phyloP scores from a whole-genome alignment of 2,329 filamentous ascomycete species.

The Aspergillus texensis region DNA sequence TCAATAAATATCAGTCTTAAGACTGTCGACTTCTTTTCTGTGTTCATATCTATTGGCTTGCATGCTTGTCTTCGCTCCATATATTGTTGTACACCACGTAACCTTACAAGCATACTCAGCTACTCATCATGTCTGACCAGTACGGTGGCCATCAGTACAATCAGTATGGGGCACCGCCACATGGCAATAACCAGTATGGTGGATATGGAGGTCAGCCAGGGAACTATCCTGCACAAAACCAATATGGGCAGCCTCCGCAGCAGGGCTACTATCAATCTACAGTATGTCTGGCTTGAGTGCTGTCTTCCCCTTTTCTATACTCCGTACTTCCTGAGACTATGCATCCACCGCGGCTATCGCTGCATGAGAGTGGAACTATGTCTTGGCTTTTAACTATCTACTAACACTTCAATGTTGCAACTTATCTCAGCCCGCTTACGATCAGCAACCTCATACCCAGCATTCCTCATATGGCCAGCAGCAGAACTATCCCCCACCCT shows the following conservation, averaged over 20 bases:
- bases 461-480: constrained; percentile 7
- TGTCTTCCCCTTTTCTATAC: not conserved
- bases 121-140: constrained; percentile 15
- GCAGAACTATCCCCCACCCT: constrained; percentile 19
- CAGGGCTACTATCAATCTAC: constrained; percentile 25
- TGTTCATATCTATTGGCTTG: not conserved
- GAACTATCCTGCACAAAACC: constrained; percentile 25
- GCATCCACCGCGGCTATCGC: not conserved
- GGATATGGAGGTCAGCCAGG: constrained; percentile 26
- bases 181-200: constrained; percentile 8
- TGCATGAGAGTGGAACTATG: constrained; percentile 1
- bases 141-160: constrained; percentile 26
- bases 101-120: not conserved
- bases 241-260: constrained; percentile 24
- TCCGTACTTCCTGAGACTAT: not conserved
- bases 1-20: not conserved
- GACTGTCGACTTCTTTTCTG: not conserved
- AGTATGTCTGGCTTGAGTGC: not conserved
- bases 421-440: not conserved
- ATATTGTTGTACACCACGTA: not conserved
- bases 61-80: not conserved
- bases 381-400: not conserved
- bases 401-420: not conserved
- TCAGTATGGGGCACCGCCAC: constrained; percentile 24
- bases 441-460: constrained; percentile 3